Conservation (phyloP, 305 asterid genomes). For the Rubia tinctorum region DNA sequence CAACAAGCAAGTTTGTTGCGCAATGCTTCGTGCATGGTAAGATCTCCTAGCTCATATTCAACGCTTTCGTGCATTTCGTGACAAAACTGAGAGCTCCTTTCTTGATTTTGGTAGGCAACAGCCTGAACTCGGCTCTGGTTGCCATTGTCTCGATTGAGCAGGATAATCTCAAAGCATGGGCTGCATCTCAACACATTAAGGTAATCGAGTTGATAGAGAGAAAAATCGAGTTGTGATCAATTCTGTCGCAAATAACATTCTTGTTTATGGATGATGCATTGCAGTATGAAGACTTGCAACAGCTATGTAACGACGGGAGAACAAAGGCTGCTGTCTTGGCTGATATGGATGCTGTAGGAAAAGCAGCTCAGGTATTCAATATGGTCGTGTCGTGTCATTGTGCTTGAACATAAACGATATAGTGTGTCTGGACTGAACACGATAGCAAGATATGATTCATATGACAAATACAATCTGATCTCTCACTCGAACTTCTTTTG, state of each 20-base stretch:
- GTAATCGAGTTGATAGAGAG: conserved; percentile 20
- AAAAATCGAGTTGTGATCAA: neutral
- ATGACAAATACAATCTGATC: neutral
- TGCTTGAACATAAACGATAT: too few species aligned
- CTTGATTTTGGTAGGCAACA: conserved; percentile 48
- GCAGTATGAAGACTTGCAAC: conserved; percentile 47
- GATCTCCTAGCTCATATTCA: neutral
- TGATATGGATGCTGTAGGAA: conserved; percentile 65
- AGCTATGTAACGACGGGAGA: conserved; percentile 52
- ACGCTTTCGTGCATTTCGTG: neutral
- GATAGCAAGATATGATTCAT: neutral
- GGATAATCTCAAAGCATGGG: conserved; percentile 58
- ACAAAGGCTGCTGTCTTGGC: conserved; percentile 59
- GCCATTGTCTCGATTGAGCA: conserved; percentile 61
- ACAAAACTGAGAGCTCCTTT: conserved; percentile 7
- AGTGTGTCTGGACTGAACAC: too few species aligned
- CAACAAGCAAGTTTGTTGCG: conserved; percentile 58
- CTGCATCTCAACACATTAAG: conserved; percentile 58
- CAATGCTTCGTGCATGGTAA: conserved; percentile 76
- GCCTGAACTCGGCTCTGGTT: conserved; percentile 63
- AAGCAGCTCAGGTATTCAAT: conserved; percentile 60
- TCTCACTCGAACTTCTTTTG: conserved; percentile 4
- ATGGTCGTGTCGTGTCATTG: neutral
- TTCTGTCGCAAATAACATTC: neutral
- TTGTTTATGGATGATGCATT: conserved; percentile 8